Evolutionary conservation across 2,329 filamentous ascomycete species (phyloP).

Genomic region (Nemania abortiva): DNA sequence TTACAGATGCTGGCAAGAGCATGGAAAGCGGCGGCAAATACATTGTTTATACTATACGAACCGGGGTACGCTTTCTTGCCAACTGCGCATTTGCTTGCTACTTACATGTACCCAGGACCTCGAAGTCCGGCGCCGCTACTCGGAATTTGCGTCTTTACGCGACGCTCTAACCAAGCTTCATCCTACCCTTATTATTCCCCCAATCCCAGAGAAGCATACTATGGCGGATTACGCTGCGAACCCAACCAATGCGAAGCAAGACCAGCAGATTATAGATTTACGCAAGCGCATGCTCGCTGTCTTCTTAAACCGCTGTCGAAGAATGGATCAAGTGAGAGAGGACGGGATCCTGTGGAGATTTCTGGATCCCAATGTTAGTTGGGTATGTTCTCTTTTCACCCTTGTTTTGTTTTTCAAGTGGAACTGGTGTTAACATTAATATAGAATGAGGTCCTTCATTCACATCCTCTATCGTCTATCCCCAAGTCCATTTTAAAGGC

Average conservation of each 20-base stretch:
- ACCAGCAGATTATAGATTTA: constrained; percentile 95
- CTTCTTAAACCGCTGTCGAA: constrained; percentile 91
- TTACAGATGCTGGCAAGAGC: constrained; percentile 96
- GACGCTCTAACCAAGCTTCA: constrained; percentile 91
- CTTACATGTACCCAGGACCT: constrained; percentile 74
- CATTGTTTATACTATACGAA: constrained; percentile 97
- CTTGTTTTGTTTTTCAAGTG: background rate
- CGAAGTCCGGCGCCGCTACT: constrained; percentile 94
- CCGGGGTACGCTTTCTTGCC: constrained; percentile 73
- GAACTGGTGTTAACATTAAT: constrained; percentile 45
- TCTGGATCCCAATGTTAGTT: constrained; percentile 97
- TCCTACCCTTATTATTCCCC: constrained; percentile 93
- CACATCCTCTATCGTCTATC: constrained; percentile 88
- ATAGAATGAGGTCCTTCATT: constrained; percentile 93
- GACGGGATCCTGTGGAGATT: constrained; percentile 99
- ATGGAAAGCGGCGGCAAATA: constrained; percentile 90
- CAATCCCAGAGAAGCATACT: constrained; percentile 98
- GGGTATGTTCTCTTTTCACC: constrained; percentile 70
- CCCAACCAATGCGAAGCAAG: constrained; percentile 97
- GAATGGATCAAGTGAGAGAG: constrained; percentile 90
- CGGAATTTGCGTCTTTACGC: constrained; percentile 92
- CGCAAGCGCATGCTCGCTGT: constrained; percentile 97
- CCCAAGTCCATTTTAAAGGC: constrained; percentile 95
- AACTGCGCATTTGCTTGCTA: constrained; percentile 22
- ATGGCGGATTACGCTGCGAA: constrained; percentile 99